Percentiles rank a stretch among this genome's conserved stretches.
phyloP scores from a whole-genome alignment of 2,329 filamentous ascomycete genomes.

The Fusarium gaditjirri region DNA sequence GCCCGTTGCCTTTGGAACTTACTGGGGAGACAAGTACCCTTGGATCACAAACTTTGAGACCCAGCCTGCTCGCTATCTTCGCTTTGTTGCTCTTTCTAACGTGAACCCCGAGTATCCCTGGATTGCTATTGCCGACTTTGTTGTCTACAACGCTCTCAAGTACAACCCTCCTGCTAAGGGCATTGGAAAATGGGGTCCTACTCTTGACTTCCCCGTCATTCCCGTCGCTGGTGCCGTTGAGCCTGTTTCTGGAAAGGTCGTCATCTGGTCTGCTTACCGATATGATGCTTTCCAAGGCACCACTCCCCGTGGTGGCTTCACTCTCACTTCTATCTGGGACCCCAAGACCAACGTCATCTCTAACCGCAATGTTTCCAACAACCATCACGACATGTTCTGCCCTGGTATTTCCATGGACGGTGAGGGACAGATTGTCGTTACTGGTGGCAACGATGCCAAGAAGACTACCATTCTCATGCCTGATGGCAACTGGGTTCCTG shows the following conservation, averaged over 20 bases:
- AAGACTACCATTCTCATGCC: constrained; percentile 60
- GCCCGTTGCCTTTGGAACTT: constrained; percentile 33
- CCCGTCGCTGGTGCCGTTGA: constrained; percentile 36
- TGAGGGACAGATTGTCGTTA: constrained; percentile 63
- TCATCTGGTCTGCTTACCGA: constrained; percentile 36
- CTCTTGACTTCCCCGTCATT: constrained; percentile 35
- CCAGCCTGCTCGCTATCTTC: constrained; percentile 35
- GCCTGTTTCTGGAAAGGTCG: constrained; percentile 28
- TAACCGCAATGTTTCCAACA: constrained; percentile 49
- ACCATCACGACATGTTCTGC: constrained; percentile 66
- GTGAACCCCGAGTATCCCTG: constrained; percentile 17
- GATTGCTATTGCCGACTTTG: constrained; percentile 34
- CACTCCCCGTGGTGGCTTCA: constrained; percentile 30
- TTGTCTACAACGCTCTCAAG: constrained; percentile 30
- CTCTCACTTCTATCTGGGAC: constrained; percentile 34
- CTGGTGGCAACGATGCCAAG: constrained; percentile 62
- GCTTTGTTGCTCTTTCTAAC: constrained; percentile 26
- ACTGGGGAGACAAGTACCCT: constrained; percentile 30
- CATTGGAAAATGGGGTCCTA: constrained; percentile 32
- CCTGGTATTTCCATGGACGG: constrained; percentile 63
- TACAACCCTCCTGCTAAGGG: constrained; percentile 21
- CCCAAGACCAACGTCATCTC: constrained; percentile 28
- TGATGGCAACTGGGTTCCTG: constrained; percentile 26
- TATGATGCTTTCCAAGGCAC: constrained; percentile 32
- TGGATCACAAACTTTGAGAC: constrained; percentile 36